Conservation (phyloP, 2,329 filamentous ascomycete genomes). For the Aspergillus ustus region DNA sequence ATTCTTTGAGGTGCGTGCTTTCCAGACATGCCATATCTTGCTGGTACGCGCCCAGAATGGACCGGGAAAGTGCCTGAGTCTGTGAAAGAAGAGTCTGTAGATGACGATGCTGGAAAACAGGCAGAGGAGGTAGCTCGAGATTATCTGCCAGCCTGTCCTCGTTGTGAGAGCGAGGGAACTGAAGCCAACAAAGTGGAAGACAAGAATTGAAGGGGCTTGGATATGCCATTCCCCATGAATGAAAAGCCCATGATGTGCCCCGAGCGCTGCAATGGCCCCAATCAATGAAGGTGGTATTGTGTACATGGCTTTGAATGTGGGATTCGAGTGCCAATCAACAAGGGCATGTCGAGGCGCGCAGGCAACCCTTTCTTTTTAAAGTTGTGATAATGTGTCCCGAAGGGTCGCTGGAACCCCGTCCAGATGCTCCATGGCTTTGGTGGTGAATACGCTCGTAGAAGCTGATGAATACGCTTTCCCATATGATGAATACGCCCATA, state of each 20-base stretch:
- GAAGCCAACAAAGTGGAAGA: constrained; percentile 17
- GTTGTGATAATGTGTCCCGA: background rate
- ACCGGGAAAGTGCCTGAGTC: constrained; percentile 44
- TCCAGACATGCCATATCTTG: constrained; percentile 44
- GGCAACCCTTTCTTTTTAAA: background rate
- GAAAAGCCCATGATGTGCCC: constrained; percentile 16
- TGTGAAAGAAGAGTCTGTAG: constrained; percentile 49
- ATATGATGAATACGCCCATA: background rate
- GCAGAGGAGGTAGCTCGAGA: constrained; percentile 13
- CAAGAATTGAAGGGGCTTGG: constrained; percentile 20
- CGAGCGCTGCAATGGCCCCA: background rate
- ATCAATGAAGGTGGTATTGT: background rate
- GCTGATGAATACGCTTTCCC: background rate
- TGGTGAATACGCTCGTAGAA: background rate
- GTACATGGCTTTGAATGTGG: background rate
- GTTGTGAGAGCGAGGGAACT: background rate
- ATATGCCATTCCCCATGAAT: constrained; percentile 27
- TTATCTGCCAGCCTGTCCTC: background rate
- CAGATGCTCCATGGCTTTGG: background rate
- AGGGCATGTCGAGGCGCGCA: background rate
- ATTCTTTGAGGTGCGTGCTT: constrained; percentile 33
- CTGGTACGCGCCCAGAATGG: constrained; percentile 42
- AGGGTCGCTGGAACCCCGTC: background rate
- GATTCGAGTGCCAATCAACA: background rate
- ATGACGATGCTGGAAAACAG: constrained; percentile 39